These are phyloP conservation scores for Epichloe gansuensis DNA, from an alignment of 2,329 filamentous ascomycete species.

Conservation along the genomic window DNA sequence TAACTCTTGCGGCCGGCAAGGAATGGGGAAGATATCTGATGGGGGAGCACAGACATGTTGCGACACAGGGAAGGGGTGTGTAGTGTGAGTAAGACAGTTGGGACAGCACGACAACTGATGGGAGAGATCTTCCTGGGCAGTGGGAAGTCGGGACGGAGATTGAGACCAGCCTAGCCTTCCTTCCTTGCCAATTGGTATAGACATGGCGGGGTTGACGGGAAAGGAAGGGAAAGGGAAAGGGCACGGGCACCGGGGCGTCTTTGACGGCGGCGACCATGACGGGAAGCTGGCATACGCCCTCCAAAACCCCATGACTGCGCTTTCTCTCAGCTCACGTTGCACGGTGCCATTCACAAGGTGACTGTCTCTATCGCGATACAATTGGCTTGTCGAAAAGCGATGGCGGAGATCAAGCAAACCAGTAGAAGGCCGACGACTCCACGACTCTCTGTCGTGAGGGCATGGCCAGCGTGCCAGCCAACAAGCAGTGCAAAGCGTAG, in stretches of 20 bases:
- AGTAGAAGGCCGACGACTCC: no score
- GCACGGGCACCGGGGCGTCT: not conserved
- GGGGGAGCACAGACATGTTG: not conserved
- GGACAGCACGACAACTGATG: not conserved
- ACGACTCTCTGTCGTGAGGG: no score
- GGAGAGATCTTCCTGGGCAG: not conserved
- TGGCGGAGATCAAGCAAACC: no score
- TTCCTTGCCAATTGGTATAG: not conserved
- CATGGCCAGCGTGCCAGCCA: not conserved
- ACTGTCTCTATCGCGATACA: not conserved
- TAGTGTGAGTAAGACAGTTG: not conserved
- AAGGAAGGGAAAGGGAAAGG: not conserved
- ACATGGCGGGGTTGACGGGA: slow-evolving; percentile 1
- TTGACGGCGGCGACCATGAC: not conserved
- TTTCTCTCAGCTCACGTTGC: not conserved
- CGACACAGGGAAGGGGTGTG: not conserved
- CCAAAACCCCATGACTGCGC: not conserved
- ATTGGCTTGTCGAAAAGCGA: not conserved
- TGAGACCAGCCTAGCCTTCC: not conserved
- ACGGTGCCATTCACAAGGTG: not conserved
- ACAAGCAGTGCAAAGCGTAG: not conserved
- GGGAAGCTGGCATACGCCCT: slow-evolving; percentile 1
- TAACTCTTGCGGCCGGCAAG: not conserved
- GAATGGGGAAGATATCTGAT: not conserved
- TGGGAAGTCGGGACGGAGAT: not conserved